Evolutionary conservation across 768 basidiomycete genomes (phyloP), one percentile per base, ranked within the genome.

Genomic region (Trametes villosa): DNA sequence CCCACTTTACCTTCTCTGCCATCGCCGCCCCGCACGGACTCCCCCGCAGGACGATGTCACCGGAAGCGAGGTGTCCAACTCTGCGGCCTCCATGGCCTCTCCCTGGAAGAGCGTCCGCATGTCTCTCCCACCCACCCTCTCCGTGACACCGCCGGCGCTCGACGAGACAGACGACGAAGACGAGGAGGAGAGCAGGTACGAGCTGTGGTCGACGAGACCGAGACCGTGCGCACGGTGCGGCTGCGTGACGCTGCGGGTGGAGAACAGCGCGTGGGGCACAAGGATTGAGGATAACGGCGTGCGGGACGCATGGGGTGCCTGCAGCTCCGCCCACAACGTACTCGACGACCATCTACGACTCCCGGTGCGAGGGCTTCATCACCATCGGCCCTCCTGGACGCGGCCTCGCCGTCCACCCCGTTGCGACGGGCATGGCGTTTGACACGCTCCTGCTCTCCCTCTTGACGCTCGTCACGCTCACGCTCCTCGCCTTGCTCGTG

Each of bases 101-200:
- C 72, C 82, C 12, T 69, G 81, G 34, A 93, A 93, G 74, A 91
- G 89, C 67, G 92, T 94, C 33, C 78, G 92, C 8, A 86, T 94
- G 52, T 90, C 88, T 29, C 72, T 92, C 36, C 81, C 86, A 44
- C 92, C 92, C 11, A 90, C 88, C 33, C 91, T 88, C 70, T 88
- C 88, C 8, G 75, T 85, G 0, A 82, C 90, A 1, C 89, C 91
- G 9, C 88, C 88, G 38, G 86, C 85, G 36, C 70, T 82, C 46
- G 82, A 83, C 26, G 62, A 63, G 15, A 54, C 57, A n/a, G n/a
- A n/a, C 24, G 81, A 88, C 57, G 82, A 84, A 7, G 79, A 76
- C 1, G 72, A 73, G 27, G 75, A 72, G 7, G 70, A 62, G 26
- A 11, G 36, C 36, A 66, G 38, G 20, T 61, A 64, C 20, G 62